Conservation (phyloP, 1,139 yeast genomes). For the Scheffersomyces cryptocercus region DNA sequence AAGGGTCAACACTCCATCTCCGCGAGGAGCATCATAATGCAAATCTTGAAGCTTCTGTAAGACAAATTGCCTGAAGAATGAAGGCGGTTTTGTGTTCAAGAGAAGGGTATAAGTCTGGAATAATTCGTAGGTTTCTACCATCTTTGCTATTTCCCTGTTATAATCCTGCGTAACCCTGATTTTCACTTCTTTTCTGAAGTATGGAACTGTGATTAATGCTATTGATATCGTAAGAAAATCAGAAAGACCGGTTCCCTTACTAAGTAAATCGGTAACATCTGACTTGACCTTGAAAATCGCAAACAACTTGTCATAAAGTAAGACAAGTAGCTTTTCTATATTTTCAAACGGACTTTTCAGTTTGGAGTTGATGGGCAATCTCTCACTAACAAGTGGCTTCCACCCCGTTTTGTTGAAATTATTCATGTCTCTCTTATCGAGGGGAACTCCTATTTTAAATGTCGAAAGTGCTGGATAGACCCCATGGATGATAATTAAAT, state of each 20-base stretch:
- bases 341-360: not conserved
- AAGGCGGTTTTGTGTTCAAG: slow-evolving; percentile 33
- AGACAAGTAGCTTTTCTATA: slow-evolving; percentile 24
- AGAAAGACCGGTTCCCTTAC: slow-evolving; percentile 71
- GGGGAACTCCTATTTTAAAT: slow-evolving; percentile 62
- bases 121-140: slow-evolving; percentile 63
- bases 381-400: slow-evolving; percentile 17
- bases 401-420: slow-evolving; percentile 33
- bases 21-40: slow-evolving; percentile 52
- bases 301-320: slow-evolving; percentile 36
- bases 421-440: slow-evolving; percentile 57
- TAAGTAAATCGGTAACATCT: slow-evolving; percentile 56
- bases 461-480: slow-evolving; percentile 62
- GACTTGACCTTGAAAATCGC: slow-evolving; percentile 39
- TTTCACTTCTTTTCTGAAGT: slow-evolving; percentile 10
- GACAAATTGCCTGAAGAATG: slow-evolving; percentile 44
- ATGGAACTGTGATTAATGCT: slow-evolving; percentile 50
- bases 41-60: slow-evolving; percentile 50
- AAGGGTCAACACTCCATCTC: slow-evolving; percentile 68
- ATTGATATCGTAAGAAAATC: slow-evolving; percentile 63
- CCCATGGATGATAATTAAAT: slow-evolving; percentile 67
- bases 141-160: slow-evolving; percentile 12
- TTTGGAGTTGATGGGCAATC: slow-evolving; percentile 8
- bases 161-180: slow-evolving; percentile 1
- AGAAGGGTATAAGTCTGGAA: slow-evolving; percentile 57